Percentiles rank a stretch among this genome's conserved stretches.
Evolutionary conservation across 441 rosid genomes (phyloP).

Genomic region (Isatis lusitanica): DNA sequence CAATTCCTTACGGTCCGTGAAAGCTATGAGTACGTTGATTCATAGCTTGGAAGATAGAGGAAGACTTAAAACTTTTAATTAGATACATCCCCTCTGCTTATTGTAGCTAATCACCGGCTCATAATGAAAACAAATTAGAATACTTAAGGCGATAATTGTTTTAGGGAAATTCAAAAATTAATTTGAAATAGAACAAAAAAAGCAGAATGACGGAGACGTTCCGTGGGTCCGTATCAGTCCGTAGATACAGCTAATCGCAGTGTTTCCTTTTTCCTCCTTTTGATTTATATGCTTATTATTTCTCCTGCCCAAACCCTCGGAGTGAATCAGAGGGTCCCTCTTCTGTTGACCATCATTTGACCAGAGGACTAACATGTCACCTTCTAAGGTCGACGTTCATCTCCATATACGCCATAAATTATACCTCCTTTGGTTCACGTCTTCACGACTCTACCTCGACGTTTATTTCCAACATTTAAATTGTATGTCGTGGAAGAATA

Average conservation of each 20-base stretch:
- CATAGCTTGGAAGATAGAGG: conserved; percentile 10
- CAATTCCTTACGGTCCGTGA: conserved; percentile 19
- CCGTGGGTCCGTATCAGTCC: conserved; percentile 18
- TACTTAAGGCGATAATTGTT: conserved; percentile 12
- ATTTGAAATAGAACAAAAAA: background rate
- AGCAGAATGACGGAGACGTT: conserved; percentile 11
- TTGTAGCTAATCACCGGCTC: conserved; percentile 9
- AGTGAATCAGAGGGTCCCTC: background rate
- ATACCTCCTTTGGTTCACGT: background rate
- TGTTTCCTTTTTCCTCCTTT: background rate
- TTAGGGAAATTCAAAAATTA: background rate
- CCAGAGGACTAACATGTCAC: background rate
- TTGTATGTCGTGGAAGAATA: no score
- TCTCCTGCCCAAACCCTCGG: background rate
- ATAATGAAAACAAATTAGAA: conserved; percentile 12
- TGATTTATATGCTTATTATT: background rate
- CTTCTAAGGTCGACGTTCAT: background rate
- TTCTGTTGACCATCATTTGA: background rate
- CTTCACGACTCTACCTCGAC: no score
- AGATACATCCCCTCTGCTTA: conserved; percentile 35
- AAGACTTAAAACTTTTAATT: background rate
- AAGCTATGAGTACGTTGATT: conserved; percentile 20
- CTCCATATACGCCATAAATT: background rate
- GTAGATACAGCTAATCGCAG: conserved; percentile 5
- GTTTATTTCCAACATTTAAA: no score